Conservation (phyloP, 164 flowering plant genomes). For the Sextonia rubra region DNA sequence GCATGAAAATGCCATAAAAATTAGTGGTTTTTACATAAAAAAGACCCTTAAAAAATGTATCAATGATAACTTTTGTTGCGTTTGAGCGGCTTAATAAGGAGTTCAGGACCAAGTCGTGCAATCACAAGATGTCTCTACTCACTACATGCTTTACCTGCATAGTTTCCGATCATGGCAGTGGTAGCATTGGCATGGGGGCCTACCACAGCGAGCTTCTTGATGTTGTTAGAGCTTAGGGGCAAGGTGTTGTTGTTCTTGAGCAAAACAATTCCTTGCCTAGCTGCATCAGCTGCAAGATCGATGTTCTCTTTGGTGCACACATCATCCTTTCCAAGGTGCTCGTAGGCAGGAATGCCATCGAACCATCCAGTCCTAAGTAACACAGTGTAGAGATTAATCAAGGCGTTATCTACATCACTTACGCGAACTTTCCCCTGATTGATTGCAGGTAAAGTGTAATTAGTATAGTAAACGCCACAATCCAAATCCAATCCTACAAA, state of each 20-base stretch:
- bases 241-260: conserved; percentile 8
- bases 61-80: too few relatives aligned
- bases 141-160: not conserved
- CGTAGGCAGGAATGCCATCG: conserved; percentile 4
- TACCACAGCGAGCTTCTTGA: not conserved
- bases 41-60: too few relatives aligned
- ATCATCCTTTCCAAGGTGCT: too few relatives aligned
- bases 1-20: too few relatives aligned
- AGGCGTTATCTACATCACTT: conserved; percentile 7
- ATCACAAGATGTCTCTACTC: too few relatives aligned
- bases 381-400: not conserved
- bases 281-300: conserved; percentile 9
- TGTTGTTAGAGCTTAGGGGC: not conserved
- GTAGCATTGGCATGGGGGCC: conserved; percentile 11
- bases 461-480: conserved; percentile 1
- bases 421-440: not conserved
- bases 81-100: too few relatives aligned
- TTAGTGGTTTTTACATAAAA: too few relatives aligned
- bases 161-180: conserved; percentile 10
- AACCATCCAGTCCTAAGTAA: conserved; percentile 16
- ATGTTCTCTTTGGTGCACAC: not conserved
- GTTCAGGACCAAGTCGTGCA: too few relatives aligned
- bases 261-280: conserved; percentile 8
- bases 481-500: conserved; percentile 12
- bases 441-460: not conserved